Evolutionary conservation across 257 asterid genomes (phyloP).

Genomic region (Solanum bukasovii): DNA sequence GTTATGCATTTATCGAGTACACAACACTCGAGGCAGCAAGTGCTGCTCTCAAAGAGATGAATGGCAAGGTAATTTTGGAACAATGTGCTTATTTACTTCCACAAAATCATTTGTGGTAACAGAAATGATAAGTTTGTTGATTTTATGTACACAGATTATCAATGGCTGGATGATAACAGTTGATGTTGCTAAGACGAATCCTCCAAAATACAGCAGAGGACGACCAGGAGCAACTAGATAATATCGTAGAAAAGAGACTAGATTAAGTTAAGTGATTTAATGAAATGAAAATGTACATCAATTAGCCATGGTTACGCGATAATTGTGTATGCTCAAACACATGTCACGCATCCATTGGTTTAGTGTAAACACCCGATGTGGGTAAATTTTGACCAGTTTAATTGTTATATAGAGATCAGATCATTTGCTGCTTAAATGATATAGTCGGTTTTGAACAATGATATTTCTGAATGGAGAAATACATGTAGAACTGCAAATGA

Average conservation of each 20-base stretch:
- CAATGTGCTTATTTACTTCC: background rate
- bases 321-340: background rate
- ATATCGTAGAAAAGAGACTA: background rate
- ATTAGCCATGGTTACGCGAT: background rate
- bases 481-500: background rate
- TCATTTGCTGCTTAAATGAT: background rate
- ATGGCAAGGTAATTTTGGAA: slow-evolving; percentile 60
- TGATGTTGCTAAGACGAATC: slow-evolving; percentile 68
- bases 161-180: slow-evolving; percentile 99
- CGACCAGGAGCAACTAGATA: slow-evolving; percentile 31
- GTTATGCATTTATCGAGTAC: slow-evolving; percentile 83
- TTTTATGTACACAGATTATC: slow-evolving; percentile 50
- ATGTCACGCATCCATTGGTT: background rate
- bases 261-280: background rate
- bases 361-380: background rate
- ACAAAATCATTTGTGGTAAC: background rate
- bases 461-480: background rate
- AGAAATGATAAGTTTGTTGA: background rate
- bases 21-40: slow-evolving; percentile 80
- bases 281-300: background rate
- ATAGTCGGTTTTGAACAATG: background rate
- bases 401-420: background rate
- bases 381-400: background rate
- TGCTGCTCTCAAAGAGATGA: slow-evolving; percentile 80
- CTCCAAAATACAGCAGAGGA: slow-evolving; percentile 53